Evolutionary conservation across 208 protist genomes (phyloP), one percentile per base, ranked within the genome.

Genomic region (Tritrichomonas foetus): DNA sequence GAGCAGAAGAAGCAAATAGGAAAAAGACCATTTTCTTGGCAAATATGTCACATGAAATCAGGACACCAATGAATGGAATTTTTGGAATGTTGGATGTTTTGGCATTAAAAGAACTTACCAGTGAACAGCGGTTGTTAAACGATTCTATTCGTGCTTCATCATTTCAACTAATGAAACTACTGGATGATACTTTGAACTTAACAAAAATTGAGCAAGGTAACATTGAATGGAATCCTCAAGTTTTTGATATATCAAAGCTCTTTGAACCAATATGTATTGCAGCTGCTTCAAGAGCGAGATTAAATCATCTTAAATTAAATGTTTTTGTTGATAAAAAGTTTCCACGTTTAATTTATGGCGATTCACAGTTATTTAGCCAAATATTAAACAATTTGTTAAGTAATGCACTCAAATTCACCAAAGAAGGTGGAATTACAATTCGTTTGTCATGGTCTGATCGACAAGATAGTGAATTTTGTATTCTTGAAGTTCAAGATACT

Each of bases 361-460:
- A 75, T 75, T 36, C 69, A 13, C 69, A 75, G 33, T 36, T 75
- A 5, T 47, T 96, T 39, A 36, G 94, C 22, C 95, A 96, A 50
- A 94, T 96, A 0, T 25, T 96, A 1, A 44, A 94, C 20, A 96
- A 96, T 78, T 57, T 96, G 0, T 39, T 95, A 16, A 75, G 84
- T 16, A 96, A 96, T 69, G 95, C 95, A 3, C 61, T 96, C 57
- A 96, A 96, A 64, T 96, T 96, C 92, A 95, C 95, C 20, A 57
- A 89, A 20, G 66, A 93, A 82, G 92, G 89, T 49, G 9, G 61
- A 72, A 75, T 93, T 27, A 61, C 50, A 5, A 57, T 94, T 30
- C n/a, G 50, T 1, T n/a, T 66, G 16, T 75, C 69, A 44, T 75
- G 36, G 33, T n/a, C n/a, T n/a, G n/a, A n/a, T n/a, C n/a, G n/a